Evolutionary conservation across 768 basidiomycete species (phyloP).

Genomic region (Boletus insuetus): DNA sequence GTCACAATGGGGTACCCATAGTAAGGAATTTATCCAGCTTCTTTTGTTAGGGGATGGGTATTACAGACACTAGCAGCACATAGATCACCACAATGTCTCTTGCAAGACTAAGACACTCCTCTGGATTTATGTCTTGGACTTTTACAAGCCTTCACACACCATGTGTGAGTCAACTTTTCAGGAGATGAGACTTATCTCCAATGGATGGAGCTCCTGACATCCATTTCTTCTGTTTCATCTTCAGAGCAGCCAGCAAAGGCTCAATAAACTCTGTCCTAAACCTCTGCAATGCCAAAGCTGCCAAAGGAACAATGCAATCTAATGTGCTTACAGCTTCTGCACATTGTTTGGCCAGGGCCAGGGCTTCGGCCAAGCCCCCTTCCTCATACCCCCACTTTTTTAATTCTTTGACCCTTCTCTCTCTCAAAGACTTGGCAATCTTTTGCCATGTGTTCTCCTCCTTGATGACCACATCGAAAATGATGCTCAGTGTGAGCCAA

Average conservation of each 20-base stretch:
- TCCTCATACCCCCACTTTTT: constrained; percentile 69
- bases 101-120: constrained; percentile 46
- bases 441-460: constrained; percentile 57
- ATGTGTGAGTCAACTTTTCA: constrained; percentile 66
- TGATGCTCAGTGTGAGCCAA: constrained; percentile 68
- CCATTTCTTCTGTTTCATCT: constrained; percentile 48
- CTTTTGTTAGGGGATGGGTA: constrained; percentile 63
- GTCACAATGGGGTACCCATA: constrained; percentile 5
- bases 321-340: constrained; percentile 70
- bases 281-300: constrained; percentile 63
- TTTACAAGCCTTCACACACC: constrained; percentile 65
- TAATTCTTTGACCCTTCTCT: constrained; percentile 59
- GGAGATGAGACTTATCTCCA: constrained; percentile 38
- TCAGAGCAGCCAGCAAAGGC: constrained; percentile 65
- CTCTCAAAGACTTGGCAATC: constrained; percentile 54
- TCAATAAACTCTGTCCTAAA: constrained; percentile 74
- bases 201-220: constrained; percentile 46
- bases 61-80: constrained; percentile 53
- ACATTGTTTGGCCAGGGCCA: constrained; percentile 60
- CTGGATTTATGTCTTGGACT: constrained; percentile 43
- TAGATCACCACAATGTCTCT: constrained; percentile 50
- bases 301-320: constrained; percentile 63
- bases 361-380: constrained; percentile 45
- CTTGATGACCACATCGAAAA: constrained; percentile 54
- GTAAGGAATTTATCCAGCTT: constrained; percentile 57